Percentiles rank a stretch among this genome's conserved stretches.
These are phyloP conservation scores for Clarkia xantiana DNA, from an alignment of 345 rosid species.

Conservation along the genomic window DNA sequence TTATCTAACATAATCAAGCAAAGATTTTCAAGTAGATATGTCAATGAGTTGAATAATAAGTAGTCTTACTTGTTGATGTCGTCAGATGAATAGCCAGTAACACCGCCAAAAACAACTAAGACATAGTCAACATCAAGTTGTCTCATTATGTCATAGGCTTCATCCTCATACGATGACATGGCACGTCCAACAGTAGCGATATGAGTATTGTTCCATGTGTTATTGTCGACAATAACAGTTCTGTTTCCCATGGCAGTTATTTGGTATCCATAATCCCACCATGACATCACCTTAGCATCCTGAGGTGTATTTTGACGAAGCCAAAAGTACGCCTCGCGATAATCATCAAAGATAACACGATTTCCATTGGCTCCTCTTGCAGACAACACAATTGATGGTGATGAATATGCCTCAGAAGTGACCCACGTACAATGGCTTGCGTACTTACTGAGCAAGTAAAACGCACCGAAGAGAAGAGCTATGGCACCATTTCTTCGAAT, in stretches of 20 bases:
- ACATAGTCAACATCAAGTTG: conserved; percentile 96
- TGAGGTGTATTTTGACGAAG: conserved; percentile 91
- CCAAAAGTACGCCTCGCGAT: conserved; percentile 98
- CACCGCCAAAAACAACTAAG: conserved; percentile 95
- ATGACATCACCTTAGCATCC: conserved; percentile 97
- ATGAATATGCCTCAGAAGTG: conserved; percentile 97
- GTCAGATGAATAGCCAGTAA: conserved; percentile 96
- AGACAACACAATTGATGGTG: conserved; percentile 95
- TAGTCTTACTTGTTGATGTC: conserved; percentile 82
- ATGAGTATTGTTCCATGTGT: conserved; percentile 99
- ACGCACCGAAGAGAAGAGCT: conserved; percentile 75
- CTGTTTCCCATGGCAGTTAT: conserved; percentile 99
- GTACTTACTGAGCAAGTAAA: conserved; percentile 81
- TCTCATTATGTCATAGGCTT: conserved; percentile 89
- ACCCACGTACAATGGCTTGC: conserved; percentile 97
- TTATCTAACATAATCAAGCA: no score
- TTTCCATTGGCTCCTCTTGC: conserved; percentile 98
- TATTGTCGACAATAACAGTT: conserved; percentile 96
- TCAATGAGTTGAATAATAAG: neutral
- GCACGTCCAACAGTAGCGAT: conserved; percentile 99
- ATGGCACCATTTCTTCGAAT: conserved; percentile 76
- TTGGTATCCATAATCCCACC: conserved; percentile 99
- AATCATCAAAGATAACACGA: conserved; percentile 89
- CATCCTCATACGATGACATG: conserved; percentile 95
- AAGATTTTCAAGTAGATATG: no score